Base-by-base conservation (phyloP, 192 early-diverging fungal species). In the Backusella westeae region DNA sequence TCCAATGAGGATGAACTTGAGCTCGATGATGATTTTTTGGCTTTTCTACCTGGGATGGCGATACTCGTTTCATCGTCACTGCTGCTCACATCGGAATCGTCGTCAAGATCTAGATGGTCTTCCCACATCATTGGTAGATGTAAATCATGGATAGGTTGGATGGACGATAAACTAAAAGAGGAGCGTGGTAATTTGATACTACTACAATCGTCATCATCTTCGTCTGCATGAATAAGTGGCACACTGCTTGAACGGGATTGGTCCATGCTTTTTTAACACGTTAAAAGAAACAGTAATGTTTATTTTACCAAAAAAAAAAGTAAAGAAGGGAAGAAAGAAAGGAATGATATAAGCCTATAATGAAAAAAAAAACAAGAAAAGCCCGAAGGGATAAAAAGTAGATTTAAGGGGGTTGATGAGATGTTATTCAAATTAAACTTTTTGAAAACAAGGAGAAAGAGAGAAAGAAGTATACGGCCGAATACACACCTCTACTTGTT, bases 201-300 rank as follows among this genome's bases (percentile, higher is more conserved):
- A 7, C 12, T 26, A 42, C 39, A 21, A 70, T 71, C 41, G 6
- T 71, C 42, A 1, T 69, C 68, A 69, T 69, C 35, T 34, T 71
- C 44, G 26, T 71, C 70, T 49, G 29, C 14, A 71, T 71, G 39
- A 49, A 71, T 71, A 46, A 71, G 42, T 19, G 70, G 70, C 46
- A 71, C 70, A 71, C 69, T 71, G 41, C 14, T 71, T 71, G 69
- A 71, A 17, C 69, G 38, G 26, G 69, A 71, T 29, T 71, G 38
- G 32, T 41, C 69, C 69, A 71, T 71, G 17, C 15, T 69, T 35
- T 38, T 23, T 26, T 49, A 41, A 38, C 34, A 67, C n/a, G 12
- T 23, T 44, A 56, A 56, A 10, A 56, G 7, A 56, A 21, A 10
- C 2, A 26, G 8, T n/a, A 19, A 5, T 19, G 15, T 19, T 14